Base-by-base conservation (phyloP, 2,329 filamentous ascomycete genomes). In the Pseudodiploospora longispora region DNA sequence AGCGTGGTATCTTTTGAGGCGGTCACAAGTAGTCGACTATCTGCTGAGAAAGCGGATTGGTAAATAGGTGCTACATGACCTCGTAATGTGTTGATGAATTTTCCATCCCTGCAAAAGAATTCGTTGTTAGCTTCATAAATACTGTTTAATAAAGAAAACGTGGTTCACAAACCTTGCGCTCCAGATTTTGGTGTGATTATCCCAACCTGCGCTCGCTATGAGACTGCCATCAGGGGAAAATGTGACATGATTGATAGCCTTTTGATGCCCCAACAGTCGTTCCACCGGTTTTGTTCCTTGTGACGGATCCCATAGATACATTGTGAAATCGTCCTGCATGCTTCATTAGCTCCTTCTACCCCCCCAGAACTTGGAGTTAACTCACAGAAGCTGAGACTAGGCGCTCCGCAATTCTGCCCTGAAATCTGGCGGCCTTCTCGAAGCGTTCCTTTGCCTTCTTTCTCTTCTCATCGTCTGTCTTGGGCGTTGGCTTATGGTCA, bases 141-240 rank as follows among this genome's bases (percentile, higher is more conserved):
- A 6, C 1, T 19, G 19, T 19, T 19, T 19, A 19, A 19, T 19
- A 19, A 19, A 19, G 19, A 19, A 19, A 19, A 19, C 19, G 19
- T 19, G 19, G 81, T 51, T 9, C 10, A 52, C 62, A 41, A 83
- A 85, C 59, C 78, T 75, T 3, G 84, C 85, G 53, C 82, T 87
- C 90, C 90, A 97, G 28, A 96, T 68, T 67, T 95, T 95, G 55
- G 91, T 88, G 57, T 91, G 87, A 61, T 97, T 98, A 63, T 98
- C 93, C 69, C 91, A 98, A 4, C 84, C 83, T 6, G 87, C 83
- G 33, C 86, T 94, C 6, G 93, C 93, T 55, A 98, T 89, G 47
- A 91, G 76, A 6, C 79, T 74, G 31, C 89, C 91, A 58, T 97
- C 90, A 0, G 91, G 89, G 1, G 88, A 95, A 66, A 97, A 97